Conservation (phyloP, 306 rosid species). For the Vigna angularis region DNA sequence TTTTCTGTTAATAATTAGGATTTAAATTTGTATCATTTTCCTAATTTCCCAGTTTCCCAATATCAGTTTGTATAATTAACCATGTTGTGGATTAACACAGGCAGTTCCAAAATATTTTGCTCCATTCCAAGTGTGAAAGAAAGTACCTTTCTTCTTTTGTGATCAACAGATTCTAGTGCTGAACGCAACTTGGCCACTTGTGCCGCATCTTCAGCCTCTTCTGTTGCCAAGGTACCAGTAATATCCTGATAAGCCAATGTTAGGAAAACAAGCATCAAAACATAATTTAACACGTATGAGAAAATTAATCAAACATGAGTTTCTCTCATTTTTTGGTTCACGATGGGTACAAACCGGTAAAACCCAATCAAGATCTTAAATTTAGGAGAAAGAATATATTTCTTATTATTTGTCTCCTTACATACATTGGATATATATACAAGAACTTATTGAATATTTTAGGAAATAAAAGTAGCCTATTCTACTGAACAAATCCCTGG, state of each 20-base stretch:
- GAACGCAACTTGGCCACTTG: slow-evolving; percentile 84
- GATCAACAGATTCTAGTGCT: slow-evolving; percentile 91
- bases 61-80: neutral
- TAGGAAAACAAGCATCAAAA: slow-evolving; percentile 16
- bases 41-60: neutral
- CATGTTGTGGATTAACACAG: neutral
- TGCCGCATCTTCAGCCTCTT: slow-evolving; percentile 74
- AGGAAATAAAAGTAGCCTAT: too few species aligned
- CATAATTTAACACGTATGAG: neutral
- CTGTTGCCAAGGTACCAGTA: slow-evolving; percentile 90
- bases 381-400: too few species aligned
- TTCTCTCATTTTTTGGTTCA: neutral
- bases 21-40: neutral
- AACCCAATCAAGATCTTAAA: slow-evolving; percentile 13
- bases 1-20: neutral
- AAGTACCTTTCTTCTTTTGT: slow-evolving; percentile 82
- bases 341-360: neutral
- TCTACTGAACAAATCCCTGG: too few species aligned
- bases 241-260: slow-evolving; percentile 66
- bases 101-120: neutral
- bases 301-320: neutral
- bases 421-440: too few species aligned
- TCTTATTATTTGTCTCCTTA: too few species aligned
- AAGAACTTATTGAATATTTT: too few species aligned
- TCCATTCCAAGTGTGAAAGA: slow-evolving; percentile 15